Conservation (phyloP, 371 early-diverging fungal genomes). For the Mortierella sp. region DNA sequence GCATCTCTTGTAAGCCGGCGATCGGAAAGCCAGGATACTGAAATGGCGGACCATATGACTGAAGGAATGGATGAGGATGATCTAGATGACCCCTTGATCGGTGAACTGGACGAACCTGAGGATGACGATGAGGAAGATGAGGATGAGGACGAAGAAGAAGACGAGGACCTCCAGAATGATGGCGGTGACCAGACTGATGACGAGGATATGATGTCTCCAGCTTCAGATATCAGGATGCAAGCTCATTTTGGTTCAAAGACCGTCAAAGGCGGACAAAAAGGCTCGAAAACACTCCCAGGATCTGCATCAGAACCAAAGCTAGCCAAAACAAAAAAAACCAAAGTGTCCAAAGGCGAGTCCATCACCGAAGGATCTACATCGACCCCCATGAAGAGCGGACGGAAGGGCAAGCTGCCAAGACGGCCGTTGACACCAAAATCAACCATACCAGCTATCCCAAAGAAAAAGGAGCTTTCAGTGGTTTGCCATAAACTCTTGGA, state of each 20-base stretch:
- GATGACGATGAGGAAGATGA: conserved; percentile 51
- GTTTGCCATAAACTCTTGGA: conserved; percentile 64
- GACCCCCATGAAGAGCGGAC: conserved; percentile 39
- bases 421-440: conserved; percentile 43
- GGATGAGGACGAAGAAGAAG: conserved; percentile 36
- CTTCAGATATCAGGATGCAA: conserved; percentile 15
- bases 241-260: conserved; percentile 32
- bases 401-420: conserved; percentile 30
- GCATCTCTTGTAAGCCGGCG: conserved; percentile 18
- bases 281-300: conserved; percentile 41
- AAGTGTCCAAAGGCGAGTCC: conserved; percentile 17
- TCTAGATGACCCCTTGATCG: conserved; percentile 41
- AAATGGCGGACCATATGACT: neutral
- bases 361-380: conserved; percentile 63
- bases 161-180: conserved; percentile 8
- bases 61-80: conserved; percentile 19
- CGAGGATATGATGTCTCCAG: conserved; percentile 16
- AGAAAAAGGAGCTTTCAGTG: conserved; percentile 60
- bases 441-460: conserved; percentile 45
- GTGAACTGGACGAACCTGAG: conserved; percentile 57
- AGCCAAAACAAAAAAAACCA: conserved; percentile 29
- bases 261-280: conserved; percentile 17
- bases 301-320: conserved; percentile 21
- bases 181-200: conserved; percentile 26
- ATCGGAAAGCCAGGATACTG: conserved; percentile 11